Conservation (phyloP, 78 protist genomes). For the Planoprotostelium fungivorum region DNA sequence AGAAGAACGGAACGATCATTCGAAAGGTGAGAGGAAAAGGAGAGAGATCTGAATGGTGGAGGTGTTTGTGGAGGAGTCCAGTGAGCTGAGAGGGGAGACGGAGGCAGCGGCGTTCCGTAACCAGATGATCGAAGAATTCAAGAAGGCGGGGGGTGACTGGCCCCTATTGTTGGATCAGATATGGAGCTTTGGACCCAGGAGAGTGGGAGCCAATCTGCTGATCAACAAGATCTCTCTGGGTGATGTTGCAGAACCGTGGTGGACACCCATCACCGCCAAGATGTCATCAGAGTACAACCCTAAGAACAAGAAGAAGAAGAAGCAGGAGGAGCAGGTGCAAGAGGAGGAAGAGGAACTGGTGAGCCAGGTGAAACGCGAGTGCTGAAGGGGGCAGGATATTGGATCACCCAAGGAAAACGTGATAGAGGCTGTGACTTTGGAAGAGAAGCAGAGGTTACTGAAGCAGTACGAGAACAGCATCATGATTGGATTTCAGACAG, state of each 20-base stretch:
- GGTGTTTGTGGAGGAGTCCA: background rate
- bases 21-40: slow-evolving; percentile 34
- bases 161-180: slow-evolving; percentile 16
- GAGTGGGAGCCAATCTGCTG: slow-evolving; percentile 54
- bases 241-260: background rate
- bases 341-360: slow-evolving; percentile 5
- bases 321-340: slow-evolving; percentile 5
- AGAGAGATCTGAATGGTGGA: slow-evolving; percentile 9
- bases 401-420: slow-evolving; percentile 2
- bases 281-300: slow-evolving; percentile 32
- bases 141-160: slow-evolving; percentile 51
- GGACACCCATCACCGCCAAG: slow-evolving; percentile 27
- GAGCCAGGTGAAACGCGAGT: background rate
- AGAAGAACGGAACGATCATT: slow-evolving; percentile 27
- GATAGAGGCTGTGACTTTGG: background rate
- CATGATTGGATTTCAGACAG: slow-evolving; percentile 92
- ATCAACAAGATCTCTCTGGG: slow-evolving; percentile 49
- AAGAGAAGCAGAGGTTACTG: background rate
- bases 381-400: background rate
- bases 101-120: slow-evolving; percentile 40
- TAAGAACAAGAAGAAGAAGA: slow-evolving; percentile 8
- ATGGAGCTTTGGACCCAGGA: slow-evolving; percentile 75
- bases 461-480: slow-evolving; percentile 40
- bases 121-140: slow-evolving; percentile 21
- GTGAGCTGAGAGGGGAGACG: background rate